phyloP scores from a whole-genome alignment of 139 green algal genomes.

The Astrephomene gubernaculifera region DNA sequence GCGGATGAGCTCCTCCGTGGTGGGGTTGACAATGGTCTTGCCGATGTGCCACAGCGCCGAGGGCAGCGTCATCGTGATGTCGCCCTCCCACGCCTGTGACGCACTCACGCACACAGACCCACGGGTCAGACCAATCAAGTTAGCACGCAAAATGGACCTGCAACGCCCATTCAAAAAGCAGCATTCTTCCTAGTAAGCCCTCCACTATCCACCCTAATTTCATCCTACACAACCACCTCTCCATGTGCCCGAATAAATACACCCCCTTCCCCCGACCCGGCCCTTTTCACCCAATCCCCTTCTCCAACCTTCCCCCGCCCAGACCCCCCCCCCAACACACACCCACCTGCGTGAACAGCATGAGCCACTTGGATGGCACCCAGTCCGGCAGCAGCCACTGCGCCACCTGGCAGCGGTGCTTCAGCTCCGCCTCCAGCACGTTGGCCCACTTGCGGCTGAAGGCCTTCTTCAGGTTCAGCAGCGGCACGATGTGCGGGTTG shows the following conservation, averaged over 20 bases:
- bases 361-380: slow-evolving; percentile 74
- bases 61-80: slow-evolving; percentile 92
- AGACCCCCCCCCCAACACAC: not conserved
- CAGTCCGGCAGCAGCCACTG: slow-evolving; percentile 80
- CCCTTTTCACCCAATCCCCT: too few species aligned
- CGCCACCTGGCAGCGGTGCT: slow-evolving; percentile 87
- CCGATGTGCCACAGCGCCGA: slow-evolving; percentile 70
- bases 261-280: too few species aligned
- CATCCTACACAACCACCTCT: too few species aligned
- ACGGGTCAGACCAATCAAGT: too few species aligned
- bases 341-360: slow-evolving; percentile 70
- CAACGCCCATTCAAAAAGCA: too few species aligned
- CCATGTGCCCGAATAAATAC: too few species aligned
- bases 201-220: too few species aligned
- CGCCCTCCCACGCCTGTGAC: slow-evolving; percentile 90
- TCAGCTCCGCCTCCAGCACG: slow-evolving; percentile 87
- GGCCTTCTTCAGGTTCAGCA: slow-evolving; percentile 83
- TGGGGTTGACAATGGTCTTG: slow-evolving; percentile 86
- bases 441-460: slow-evolving; percentile 75
- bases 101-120: not conserved
- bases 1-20: slow-evolving; percentile 63
- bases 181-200: too few species aligned
- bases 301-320: too few species aligned
- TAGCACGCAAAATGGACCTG: too few species aligned
- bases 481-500: slow-evolving; percentile 91